Evolutionary conservation across 2,329 filamentous ascomycete genomes (phyloP), one percentile per base, ranked within the genome.

Genomic region (Trichoderma sp.): DNA sequence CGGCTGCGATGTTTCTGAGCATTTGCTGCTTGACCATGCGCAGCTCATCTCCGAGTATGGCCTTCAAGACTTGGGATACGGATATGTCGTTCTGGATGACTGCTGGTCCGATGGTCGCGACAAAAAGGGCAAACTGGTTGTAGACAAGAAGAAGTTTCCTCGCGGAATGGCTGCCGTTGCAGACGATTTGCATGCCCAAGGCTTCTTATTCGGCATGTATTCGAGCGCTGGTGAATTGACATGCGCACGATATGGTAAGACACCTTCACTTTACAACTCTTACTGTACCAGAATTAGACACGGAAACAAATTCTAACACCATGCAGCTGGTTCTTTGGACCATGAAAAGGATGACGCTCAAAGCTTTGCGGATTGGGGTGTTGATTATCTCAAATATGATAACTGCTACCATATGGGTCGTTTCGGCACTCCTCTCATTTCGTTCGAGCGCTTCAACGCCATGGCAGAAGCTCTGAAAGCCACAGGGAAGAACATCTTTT

Each of bases 301-400:
- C 1, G 79, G 68, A 1, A 59, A 63, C 63, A n/a, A 51, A 58
- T 21, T 24, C 30, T 59, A 3, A n/a, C 14, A 13, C 55, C 71
- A 82, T 0, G 49, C 18, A 67, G 65, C 83, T 28, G 86, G 83
- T 1, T 84, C 81, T 32, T 73, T 86, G 21, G 85, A 83, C 11
- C 82, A 84, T 70, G 86, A 89, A 71, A 74, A 78, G 5, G 76
- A 84, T 10, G 86, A 88, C 73, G 86, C 86, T 0, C 72, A 83
- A 70, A 81, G 81, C 0, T 87, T 85, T 71, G 83, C 84, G 0
- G 78, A 80, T 13, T 86, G 84, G 84, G 83, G 82, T 1, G 79
- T 86, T 59, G 83, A 85, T 72, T 85, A 85, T 60, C 76, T 86
- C 39, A 86, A 86, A 76, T 85, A 85, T 70, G 83, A 86, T 70